Evolutionary conservation across 2,329 filamentous ascomycete genomes (phyloP).

Genomic region (Penicillium sp.): DNA sequence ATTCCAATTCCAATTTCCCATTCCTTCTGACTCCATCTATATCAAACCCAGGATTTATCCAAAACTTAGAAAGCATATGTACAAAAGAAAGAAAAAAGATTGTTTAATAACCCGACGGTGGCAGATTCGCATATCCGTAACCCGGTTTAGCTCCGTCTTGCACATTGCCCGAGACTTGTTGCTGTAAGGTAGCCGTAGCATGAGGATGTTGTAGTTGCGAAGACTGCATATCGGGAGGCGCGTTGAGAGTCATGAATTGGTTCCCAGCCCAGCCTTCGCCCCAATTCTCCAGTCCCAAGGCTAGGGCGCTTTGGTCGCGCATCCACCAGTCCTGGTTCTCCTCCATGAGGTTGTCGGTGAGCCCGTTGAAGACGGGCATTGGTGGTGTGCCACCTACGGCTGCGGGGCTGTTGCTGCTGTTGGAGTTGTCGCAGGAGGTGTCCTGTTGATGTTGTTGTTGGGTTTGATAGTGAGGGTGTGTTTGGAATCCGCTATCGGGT

Average conservation of each 20-base stretch:
- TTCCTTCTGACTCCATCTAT: constrained; percentile 8
- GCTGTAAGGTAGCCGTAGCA: neutral
- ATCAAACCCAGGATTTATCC: neutral
- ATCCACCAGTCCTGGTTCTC: constrained; percentile 65
- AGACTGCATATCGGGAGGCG: neutral
- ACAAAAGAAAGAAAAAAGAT: neutral
- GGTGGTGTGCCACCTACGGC: constrained; percentile 43
- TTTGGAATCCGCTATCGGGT: neutral
- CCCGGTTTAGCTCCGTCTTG: neutral
- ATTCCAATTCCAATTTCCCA: neutral
- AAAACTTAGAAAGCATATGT: neutral
- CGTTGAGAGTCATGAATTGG: constrained; percentile 14
- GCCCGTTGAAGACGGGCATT: constrained; percentile 54
- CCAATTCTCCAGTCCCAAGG: constrained; percentile 62
- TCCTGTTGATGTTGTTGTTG: constrained; percentile 16
- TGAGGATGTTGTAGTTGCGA: neutral
- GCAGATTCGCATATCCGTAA: neutral
- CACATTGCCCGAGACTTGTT: neutral
- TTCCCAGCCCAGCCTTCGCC: constrained; percentile 25
- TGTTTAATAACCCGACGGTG: constrained; percentile 2
- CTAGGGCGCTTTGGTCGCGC: constrained; percentile 58
- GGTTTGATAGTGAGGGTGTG: neutral
- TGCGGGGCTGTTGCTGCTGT: constrained; percentile 21
- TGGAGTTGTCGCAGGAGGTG: constrained; percentile 17
- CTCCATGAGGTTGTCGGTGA: constrained; percentile 55